These are phyloP conservation scores for Oxyria digyna DNA, from an alignment of 148 eudicot species.

Conservation along the genomic window DNA sequence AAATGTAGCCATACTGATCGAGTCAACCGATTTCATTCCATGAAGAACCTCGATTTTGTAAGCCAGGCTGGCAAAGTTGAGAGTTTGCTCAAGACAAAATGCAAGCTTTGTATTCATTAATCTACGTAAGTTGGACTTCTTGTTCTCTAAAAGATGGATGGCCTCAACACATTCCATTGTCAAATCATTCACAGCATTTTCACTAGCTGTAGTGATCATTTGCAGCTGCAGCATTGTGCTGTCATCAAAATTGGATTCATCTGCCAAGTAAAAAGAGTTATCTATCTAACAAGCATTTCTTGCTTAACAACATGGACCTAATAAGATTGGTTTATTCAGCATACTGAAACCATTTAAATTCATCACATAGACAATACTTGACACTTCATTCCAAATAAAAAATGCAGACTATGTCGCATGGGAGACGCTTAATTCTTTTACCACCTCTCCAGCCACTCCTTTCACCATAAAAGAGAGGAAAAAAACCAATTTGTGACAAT, in stretches of 20 bases:
- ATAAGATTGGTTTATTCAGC: not conserved
- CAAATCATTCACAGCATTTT: constrained; percentile 33
- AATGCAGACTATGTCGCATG: not conserved
- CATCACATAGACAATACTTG: not conserved
- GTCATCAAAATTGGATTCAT: constrained; percentile 28
- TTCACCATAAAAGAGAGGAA: not conserved
- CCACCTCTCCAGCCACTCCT: not conserved
- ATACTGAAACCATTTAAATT: not conserved
- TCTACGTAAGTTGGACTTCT: constrained; percentile 34
- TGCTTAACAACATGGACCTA: not conserved
- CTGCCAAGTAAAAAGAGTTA: constrained; percentile 29
- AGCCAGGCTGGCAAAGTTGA: constrained; percentile 42
- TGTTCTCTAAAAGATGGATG: constrained; percentile 49
- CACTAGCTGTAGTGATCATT: constrained; percentile 48
- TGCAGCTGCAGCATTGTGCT: constrained; percentile 29
- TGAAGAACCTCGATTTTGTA: constrained; percentile 30
- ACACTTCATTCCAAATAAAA: not conserved
- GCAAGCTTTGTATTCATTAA: constrained; percentile 76
- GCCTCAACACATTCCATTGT: constrained; percentile 49
- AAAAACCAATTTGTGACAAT: not conserved
- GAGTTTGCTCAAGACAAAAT: constrained; percentile 56
- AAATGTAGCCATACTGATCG: constrained; percentile 34
- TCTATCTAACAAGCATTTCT: constrained; percentile 1
- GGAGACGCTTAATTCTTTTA: not conserved
- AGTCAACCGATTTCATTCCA: constrained; percentile 24